phyloP scores from a whole-genome alignment of 2,329 filamentous ascomycete species.

The Pseudogymnoascus sp. region DNA sequence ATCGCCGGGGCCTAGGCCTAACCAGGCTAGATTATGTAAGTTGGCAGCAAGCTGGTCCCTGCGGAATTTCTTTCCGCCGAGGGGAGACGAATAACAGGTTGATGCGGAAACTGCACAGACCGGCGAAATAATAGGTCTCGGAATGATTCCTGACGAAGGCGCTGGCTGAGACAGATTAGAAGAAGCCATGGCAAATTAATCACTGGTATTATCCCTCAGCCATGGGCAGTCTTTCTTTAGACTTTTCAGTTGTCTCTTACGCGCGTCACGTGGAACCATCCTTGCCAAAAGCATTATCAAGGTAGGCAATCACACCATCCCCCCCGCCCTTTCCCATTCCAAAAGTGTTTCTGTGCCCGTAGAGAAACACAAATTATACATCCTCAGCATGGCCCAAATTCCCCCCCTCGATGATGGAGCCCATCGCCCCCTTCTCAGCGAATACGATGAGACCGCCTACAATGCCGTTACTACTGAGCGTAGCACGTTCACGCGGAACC shows the following conservation, averaged over 20 bases:
- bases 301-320: background rate
- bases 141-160: background rate
- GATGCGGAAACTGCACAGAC: background rate
- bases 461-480: background rate
- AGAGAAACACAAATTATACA: background rate
- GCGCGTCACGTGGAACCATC: background rate
- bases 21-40: background rate
- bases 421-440: constrained; percentile 8
- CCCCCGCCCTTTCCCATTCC: background rate
- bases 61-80: background rate
- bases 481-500: constrained; percentile 35
- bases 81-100: background rate
- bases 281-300: background rate
- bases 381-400: background rate
- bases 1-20: background rate
- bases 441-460: constrained; percentile 1
- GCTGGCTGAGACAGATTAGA: background rate
- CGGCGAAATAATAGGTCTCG: background rate
- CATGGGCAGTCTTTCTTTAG: no score
- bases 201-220: no score
- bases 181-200: background rate
- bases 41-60: background rate
- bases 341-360: background rate
- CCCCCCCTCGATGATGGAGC: background rate
- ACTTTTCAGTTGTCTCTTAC: background rate